These are phyloP conservation scores for Penicillium fuscoglaucum DNA, from an alignment of 2,329 filamentous ascomycete genomes.

Conservation along the genomic window DNA sequence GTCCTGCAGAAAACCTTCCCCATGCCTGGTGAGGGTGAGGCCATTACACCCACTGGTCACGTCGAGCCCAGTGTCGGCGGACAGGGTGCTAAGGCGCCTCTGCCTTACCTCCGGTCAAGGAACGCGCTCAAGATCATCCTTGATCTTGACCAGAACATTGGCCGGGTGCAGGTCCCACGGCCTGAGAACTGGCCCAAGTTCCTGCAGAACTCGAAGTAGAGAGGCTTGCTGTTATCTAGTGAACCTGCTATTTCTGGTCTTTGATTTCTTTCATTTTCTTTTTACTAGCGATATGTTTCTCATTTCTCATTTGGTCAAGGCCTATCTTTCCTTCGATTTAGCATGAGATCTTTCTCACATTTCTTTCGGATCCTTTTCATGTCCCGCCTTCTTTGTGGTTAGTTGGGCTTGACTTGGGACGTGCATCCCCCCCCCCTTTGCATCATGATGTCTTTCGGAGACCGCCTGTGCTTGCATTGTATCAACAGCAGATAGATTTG, in stretches of 20 bases:
- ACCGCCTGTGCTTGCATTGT: conserved; percentile 23
- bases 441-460: conserved; percentile 13
- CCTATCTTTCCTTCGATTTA: conserved; percentile 21
- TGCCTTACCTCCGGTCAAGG: conserved; percentile 70
- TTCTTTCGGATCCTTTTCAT: conserved; percentile 14
- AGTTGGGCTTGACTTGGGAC: not conserved
- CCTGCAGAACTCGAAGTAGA: conserved; percentile 34
- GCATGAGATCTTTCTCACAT: conserved; percentile 21
- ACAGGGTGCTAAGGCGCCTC: conserved; percentile 62
- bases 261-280: conserved; percentile 2
- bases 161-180: conserved; percentile 63
- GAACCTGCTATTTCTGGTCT: conserved; percentile 26
- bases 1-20: conserved; percentile 80
- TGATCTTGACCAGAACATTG: conserved; percentile 92
- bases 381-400: conserved; percentile 4
- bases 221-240: conserved; percentile 8
- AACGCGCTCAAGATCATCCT: conserved; percentile 96
- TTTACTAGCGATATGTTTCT: conserved; percentile 10
- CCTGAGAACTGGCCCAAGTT: conserved; percentile 43
- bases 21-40: conserved; percentile 64
- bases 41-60: conserved; percentile 59
- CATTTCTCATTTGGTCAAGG: conserved; percentile 15
- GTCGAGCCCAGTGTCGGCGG: conserved; percentile 65
- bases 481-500: conserved; percentile 28
- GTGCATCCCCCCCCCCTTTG: conserved; percentile 5